A percentile compares a stretch with the other conserved stretches of the same genome.
Evolutionary conservation across 306 rosid genomes (phyloP).

Genomic region (Trifolium dubium): DNA sequence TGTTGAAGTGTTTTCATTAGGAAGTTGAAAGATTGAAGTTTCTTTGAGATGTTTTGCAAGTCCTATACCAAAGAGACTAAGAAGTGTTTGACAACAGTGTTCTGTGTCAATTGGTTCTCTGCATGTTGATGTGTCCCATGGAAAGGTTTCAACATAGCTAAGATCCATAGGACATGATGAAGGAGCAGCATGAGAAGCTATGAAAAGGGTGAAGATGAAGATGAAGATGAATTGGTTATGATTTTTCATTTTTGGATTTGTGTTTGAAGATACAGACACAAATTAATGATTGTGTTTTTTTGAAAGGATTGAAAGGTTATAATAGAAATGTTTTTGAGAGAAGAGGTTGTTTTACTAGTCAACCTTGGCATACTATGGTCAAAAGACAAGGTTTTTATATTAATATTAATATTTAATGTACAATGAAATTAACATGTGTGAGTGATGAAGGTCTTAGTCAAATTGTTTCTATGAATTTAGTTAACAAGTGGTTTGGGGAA

Average conservation of each 20-base stretch:
- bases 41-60: slow-evolving; percentile 65
- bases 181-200: slow-evolving; percentile 25
- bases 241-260: slow-evolving; percentile 29
- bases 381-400: not conserved
- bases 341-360: slow-evolving; percentile 1
- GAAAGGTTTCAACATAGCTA: slow-evolving; percentile 64
- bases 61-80: slow-evolving; percentile 68
- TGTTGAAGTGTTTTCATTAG: slow-evolving; percentile 52
- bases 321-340: not conserved
- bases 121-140: slow-evolving; percentile 80
- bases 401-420: not conserved
- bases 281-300: not conserved
- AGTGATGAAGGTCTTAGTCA: not conserved
- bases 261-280: not conserved
- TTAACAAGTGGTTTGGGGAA: not conserved
- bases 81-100: slow-evolving; percentile 72
- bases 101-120: slow-evolving; percentile 24
- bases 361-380: slow-evolving; percentile 5
- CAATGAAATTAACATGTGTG: not conserved
- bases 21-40: slow-evolving; percentile 59
- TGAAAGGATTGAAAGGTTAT: not conserved
- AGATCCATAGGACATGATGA: slow-evolving; percentile 74
- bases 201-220: slow-evolving; percentile 18
- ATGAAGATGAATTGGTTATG: not conserved
- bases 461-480: not conserved